Evolutionary conservation across 2,329 filamentous ascomycete species (phyloP), one percentile per base, ranked within the genome.

Genomic region (Chalara sp.): DNA sequence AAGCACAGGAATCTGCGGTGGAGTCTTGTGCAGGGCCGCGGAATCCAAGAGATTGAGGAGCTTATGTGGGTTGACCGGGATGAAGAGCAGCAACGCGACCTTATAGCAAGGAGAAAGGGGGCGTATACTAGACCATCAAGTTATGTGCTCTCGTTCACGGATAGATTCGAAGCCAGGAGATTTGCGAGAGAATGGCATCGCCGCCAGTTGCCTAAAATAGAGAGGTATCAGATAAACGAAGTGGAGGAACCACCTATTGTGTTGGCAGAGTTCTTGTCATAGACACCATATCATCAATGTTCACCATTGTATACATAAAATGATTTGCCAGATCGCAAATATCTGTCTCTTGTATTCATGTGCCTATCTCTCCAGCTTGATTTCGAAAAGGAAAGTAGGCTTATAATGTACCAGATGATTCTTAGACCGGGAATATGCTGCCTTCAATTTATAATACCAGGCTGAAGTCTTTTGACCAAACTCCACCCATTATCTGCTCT

Each of bases 131-230:
- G 8, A 37, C 57, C 55, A 12, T 43, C 56, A 11, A 62, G 56
- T 47, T 67, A 59, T 51, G 56, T 65, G 5, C 49, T 67, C 10
- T 56, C 62, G 4, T 65, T 67, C 46, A 60, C 54, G 41, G 59
- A 65, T 49, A 51, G 56, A 12, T 50, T 62, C 21, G 65, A 67
- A 51, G 65, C 65, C 12, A 53, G 70, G 49, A 65, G 73, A 54
- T 80, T 79, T 64, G 69, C 72, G 4, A 60, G 68, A 45, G 65
- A 71, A 51, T 82, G 78, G 78, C 75, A 81, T 66, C 64, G 72
- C 40, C 68, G 69, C 48, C 65, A 68, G 29, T 65, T 79, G 56
- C 70, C 70, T 28, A 21, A 21, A 21, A 21, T 21, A 21, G 21
- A 21, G 21, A 21, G 21, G 21, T 21, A 21, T 3, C 21, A 21